Base-by-base conservation (phyloP, 768 basidiomycete genomes). In the Suillus americanus region DNA sequence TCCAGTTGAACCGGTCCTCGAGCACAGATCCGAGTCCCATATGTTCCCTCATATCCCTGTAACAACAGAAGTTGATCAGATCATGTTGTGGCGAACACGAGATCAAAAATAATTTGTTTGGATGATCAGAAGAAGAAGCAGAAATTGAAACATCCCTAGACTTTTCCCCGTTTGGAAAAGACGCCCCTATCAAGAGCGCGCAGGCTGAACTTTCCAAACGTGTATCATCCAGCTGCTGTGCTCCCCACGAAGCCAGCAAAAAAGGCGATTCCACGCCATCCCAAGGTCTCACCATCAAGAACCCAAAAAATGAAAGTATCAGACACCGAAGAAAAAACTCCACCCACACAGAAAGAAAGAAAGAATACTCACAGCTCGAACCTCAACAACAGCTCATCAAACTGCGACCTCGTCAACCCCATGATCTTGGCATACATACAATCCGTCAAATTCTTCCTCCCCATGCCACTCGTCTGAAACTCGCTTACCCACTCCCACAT, bases 401-500 rank as follows among this genome's bases (percentile, higher is more conserved):
- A 90, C 53, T 89, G 87, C 48, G 83, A 79, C 65, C 89, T 75
- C 10, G 82, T 84, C 74, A 91, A 77, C 16, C 81, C 79, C 60
- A 79, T 65, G 30, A 90, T 78, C 28, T 75, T 78, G 62, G 43
- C 62, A 56, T 51, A 64, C 35, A n/a, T 53, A 41, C 45, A 67
- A 53, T 40, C 28, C 55, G 13, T 50, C 20, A 45, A n/a, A 3
- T 59, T 60, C 55, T 66, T 51, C 43, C 40, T 67, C 50, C 60
- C 60, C 61, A 65, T 66, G 60, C 65, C 64, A 54, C 41, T 65
- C 14, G 67, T 71, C 76, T 87, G 86, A 65, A 82, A 82, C 30
- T 82, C 82, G 25, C 78, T 70, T 3, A 91, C 82, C 85, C 86
- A 91, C 62, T 89, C 89, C 91, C 91, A 92, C 89, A 92, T 92